Evolutionary conservation across 192 early-diverging fungal genomes (phyloP), one percentile per base, ranked within the genome.

Genomic region (Coemansia sp.): DNA sequence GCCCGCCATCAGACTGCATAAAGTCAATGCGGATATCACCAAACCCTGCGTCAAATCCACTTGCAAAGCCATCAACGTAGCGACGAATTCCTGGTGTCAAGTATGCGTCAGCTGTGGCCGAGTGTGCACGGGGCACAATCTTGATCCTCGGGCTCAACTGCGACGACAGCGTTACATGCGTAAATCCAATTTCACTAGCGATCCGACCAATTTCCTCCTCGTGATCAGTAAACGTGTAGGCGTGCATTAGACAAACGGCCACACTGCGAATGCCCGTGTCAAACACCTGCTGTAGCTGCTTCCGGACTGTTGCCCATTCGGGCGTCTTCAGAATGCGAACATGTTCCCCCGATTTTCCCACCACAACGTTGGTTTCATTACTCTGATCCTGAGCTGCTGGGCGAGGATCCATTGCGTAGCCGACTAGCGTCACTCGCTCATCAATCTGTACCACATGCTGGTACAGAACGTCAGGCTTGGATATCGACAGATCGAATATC

Each of bases 1-100:
- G 78, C 0, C 97, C 97, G 49, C 97, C 97, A 70, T 99, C 97
- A 48, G 88, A 91, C 75, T 97, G 94, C 97, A 99, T 99, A 79
- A 99, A 97, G 69, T 97, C 91, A n/a, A 92, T 84, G 2, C 74
- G 62, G n/a, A 89, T 85, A 17, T 84, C 84, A 15, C 70, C 65
- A 25, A 75, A 60, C 17, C 73, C 68, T 3, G 35, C 50, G 65
- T 97, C 94, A 75, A 99, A 98, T 11, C 95, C 96, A 39, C 82
- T 73, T 9, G 88, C 82, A 78, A 98, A 99, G 4, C 90, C 89
- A 37, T 91, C 68, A 17, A 97, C 82, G 69, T 99, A 97, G 12
- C 83, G 83, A 52, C 87, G 85, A 59, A 99, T 94, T 47, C 89
- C 88, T 1, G 97, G 97, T 1, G 97, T 96, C 55, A 99, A 81